A percentile compares a stretch with the other conserved stretches of the same genome.
phyloP scores from a whole-genome alignment of 495 filamentous ascomycete species.

The Venustampulla echinocandica region DNA sequence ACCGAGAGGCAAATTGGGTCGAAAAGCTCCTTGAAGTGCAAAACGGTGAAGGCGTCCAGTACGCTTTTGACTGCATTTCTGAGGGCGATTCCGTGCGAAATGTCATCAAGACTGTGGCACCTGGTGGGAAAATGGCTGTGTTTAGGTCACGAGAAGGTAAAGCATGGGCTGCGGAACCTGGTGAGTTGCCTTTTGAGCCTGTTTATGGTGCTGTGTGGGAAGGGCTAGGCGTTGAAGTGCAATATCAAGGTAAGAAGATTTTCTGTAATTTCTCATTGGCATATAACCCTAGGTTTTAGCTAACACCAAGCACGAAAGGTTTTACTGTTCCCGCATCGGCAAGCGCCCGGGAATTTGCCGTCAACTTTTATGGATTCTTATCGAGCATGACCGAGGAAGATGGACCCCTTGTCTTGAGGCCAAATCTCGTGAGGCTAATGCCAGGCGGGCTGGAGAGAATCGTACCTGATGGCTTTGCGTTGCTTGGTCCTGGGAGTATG shows the following conservation, averaged over 20 bases:
- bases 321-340: conserved; percentile 23
- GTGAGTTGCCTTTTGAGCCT: conserved; percentile 21
- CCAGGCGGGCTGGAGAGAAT: conserved; percentile 31
- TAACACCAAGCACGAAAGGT: conserved; percentile 17
- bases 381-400: conserved; percentile 26
- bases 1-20: conserved; percentile 45
- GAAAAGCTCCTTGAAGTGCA: conserved; percentile 35
- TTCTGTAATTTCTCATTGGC: background rate
- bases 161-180: conserved; percentile 21
- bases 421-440: conserved; percentile 31
- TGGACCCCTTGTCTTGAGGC: conserved; percentile 18
- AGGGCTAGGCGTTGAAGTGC: conserved; percentile 30
- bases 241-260: conserved; percentile 22
- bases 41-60: conserved; percentile 20
- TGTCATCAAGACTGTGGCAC: conserved; percentile 11
- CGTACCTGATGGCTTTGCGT: conserved; percentile 28
- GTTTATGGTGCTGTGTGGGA: conserved; percentile 37
- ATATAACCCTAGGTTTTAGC: too few species aligned
- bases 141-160: conserved; percentile 26
- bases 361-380: conserved; percentile 15
- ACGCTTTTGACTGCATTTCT: conserved; percentile 33
- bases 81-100: conserved; percentile 25
- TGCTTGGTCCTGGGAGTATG: conserved; percentile 27
- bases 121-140: conserved; percentile 22
- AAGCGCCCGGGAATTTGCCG: background rate